phyloP scores from a whole-genome alignment of 2,329 filamentous ascomycete genomes.

The Ophiosphaerella herpotricha region DNA sequence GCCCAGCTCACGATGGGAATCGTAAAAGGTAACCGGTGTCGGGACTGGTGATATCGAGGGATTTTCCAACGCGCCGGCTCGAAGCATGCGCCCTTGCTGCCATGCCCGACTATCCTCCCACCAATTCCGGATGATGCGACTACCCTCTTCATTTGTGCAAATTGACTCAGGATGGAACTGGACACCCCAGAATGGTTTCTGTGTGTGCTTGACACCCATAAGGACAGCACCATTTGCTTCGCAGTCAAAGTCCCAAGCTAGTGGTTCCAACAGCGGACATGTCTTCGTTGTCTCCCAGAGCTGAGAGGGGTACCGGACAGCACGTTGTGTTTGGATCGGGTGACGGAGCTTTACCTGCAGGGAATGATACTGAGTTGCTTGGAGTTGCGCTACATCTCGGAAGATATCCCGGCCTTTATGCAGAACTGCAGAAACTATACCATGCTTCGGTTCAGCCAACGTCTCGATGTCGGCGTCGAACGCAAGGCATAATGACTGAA shows the following conservation, averaged over 20 bases:
- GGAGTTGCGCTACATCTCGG: conserved; percentile 60
- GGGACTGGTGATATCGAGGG: conserved; percentile 11
- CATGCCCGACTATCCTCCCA: conserved; percentile 68
- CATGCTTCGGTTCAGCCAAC: conserved; percentile 76
- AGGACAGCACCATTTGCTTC: conserved; percentile 61
- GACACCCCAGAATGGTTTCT: conserved; percentile 79
- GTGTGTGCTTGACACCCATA: conserved; percentile 75
- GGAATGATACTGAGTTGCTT: conserved; percentile 78
- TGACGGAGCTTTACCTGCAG: conserved; percentile 54
- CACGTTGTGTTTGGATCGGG: conserved; percentile 27
- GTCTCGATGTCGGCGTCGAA: conserved; percentile 70
- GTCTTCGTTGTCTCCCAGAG: conserved; percentile 46
- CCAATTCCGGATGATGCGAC: conserved; percentile 73
- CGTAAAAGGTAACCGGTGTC: conserved; percentile 21
- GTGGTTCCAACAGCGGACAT: conserved; percentile 48
- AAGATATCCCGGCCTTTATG: conserved; percentile 70
- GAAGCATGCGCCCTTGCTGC: conserved; percentile 36
- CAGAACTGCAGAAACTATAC: conserved; percentile 72
- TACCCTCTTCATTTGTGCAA: conserved; percentile 73
- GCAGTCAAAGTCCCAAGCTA: conserved; percentile 56
- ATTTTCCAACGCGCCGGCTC: conserved; percentile 10
- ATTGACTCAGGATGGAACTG: conserved; percentile 92
- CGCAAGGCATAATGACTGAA: conserved; percentile 76
- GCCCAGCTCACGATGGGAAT: conserved; percentile 24
- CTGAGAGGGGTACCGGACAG: conserved; percentile 44